Base-by-base conservation (phyloP, 768 basidiomycete species). In the Gelatoporia subvermispora region DNA sequence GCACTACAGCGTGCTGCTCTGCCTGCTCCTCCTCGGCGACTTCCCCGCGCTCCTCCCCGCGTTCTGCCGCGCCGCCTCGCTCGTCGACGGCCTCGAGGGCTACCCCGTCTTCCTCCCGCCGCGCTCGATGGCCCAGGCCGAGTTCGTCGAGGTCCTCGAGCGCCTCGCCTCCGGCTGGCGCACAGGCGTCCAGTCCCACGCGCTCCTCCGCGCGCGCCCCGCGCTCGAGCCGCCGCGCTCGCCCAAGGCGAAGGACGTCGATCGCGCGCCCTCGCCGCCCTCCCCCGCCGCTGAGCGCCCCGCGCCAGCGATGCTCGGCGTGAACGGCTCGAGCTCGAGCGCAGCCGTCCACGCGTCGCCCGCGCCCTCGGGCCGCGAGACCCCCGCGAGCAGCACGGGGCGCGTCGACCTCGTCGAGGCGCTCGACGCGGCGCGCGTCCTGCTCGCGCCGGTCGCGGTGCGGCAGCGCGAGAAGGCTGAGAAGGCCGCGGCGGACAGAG, bases 21-120 rank as follows among this genome's bases (percentile, higher is more conserved):
- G 82, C 54, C 72, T 80, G 36, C 71, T 93, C 49, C 78, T 94
- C 74, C 77, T 92, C 16, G 90, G 83, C 4, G 86, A 93, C 53
- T 82, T 93, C 56, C 58, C 72, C 2, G 65, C 68, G 10, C 67
- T 90, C 24, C 67, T 90, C 10, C 74, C 78, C 8, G 75, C 79
- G 0, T 92, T 93, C 57, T 68, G 77, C 24, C 80, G 76, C 46
- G 75, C 84, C 2, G 83, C 87, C 0, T 67, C 75, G 11, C 68
- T 90, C 21, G 80, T 93, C 8, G 88, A 93, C 50, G 84, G 85
- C 2, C 74, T 93, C 35, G 92, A 93, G 62, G 90, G 91, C 0
- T 92, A 89, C 65, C 92, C 92, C 8, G 75, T 94, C 41, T 94
- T 94, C 65, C 70, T 90, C 0, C 88, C 89, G 8, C 88, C 92